Percentiles rank a stretch among this genome's conserved stretches.
Evolutionary conservation across 768 basidiomycete genomes (phyloP).

Genomic region (Mycena rebaudengoi): DNA sequence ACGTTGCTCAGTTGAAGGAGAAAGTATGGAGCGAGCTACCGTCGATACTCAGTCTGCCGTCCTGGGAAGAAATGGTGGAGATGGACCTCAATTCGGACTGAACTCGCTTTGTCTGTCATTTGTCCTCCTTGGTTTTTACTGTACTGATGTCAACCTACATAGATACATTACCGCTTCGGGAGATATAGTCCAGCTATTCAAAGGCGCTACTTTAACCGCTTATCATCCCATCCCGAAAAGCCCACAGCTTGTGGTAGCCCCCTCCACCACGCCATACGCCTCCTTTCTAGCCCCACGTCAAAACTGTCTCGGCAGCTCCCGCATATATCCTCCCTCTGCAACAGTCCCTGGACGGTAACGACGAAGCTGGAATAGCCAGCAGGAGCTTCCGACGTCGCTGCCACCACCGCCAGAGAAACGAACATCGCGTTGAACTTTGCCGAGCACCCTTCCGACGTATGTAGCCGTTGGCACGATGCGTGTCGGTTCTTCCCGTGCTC

Average conservation of each 20-base stretch:
- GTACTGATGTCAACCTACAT: not conserved
- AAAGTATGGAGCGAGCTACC: slow-evolving; percentile 60
- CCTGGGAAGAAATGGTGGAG: slow-evolving; percentile 53
- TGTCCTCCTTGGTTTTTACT: not conserved
- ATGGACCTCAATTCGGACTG: slow-evolving; percentile 37
- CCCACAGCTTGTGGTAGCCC: slow-evolving; percentile 21
- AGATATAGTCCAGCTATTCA: not conserved
- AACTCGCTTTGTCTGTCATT: not conserved
- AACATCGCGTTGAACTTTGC: slow-evolving; percentile 19
- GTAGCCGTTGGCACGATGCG: slow-evolving; percentile 11
- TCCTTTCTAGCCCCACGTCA: slow-evolving; percentile 16
- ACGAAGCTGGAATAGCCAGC: slow-evolving; percentile 24
- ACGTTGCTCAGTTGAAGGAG: slow-evolving; percentile 48
- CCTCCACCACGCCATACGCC: slow-evolving; percentile 25
- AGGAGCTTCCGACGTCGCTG: slow-evolving; percentile 20
- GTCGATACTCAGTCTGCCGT: slow-evolving; percentile 50
- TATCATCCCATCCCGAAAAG: slow-evolving; percentile 24
- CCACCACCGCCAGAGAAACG: slow-evolving; percentile 15
- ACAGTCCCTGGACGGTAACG: slow-evolving; percentile 14
- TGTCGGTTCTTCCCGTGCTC: slow-evolving; percentile 21
- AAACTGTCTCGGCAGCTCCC: slow-evolving; percentile 17
- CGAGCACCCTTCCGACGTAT: slow-evolving; percentile 7
- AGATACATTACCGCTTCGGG: not conserved
- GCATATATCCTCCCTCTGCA: slow-evolving; percentile 21
- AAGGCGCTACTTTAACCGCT: slow-evolving; percentile 8